Conservation (phyloP, 2,329 filamentous ascomycete genomes). For the Talaromyces sp. region DNA sequence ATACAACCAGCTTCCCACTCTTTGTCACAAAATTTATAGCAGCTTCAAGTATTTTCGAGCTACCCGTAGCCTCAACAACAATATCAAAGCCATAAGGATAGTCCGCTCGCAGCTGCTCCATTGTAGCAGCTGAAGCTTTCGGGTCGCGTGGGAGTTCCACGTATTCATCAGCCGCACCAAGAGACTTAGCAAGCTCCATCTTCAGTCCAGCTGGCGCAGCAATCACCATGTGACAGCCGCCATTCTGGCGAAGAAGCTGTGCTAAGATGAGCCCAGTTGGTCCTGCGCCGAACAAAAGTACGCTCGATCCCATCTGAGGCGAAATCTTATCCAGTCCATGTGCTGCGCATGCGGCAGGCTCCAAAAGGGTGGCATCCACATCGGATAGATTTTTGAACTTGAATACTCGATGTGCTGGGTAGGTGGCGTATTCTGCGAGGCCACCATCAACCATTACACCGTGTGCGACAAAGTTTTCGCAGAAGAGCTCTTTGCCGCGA, state of each 20-base stretch:
- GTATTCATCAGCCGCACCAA: conserved; percentile 54
- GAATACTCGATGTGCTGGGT: conserved; percentile 62
- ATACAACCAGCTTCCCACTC: conserved; percentile 72
- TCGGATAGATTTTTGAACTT: conserved; percentile 68
- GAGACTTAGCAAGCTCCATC: conserved; percentile 64
- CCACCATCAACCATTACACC: conserved; percentile 64
- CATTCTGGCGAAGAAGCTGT: conserved; percentile 66
- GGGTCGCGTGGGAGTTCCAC: conserved; percentile 47
- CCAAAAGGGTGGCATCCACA: conserved; percentile 70
- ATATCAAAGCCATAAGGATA: conserved; percentile 76
- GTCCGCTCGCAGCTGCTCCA: conserved; percentile 62
- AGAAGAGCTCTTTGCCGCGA: conserved; percentile 67
- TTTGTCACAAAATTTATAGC: conserved; percentile 72
- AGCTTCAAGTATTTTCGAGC: conserved; percentile 68
- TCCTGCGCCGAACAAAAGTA: conserved; percentile 70
- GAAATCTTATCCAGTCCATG: conserved; percentile 71
- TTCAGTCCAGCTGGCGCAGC: conserved; percentile 71
- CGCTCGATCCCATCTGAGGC: conserved; percentile 65
- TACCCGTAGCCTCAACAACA: conserved; percentile 71
- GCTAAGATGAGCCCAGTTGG: conserved; percentile 68
- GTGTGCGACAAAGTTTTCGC: conserved; percentile 69
- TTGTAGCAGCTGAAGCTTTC: conserved; percentile 58
- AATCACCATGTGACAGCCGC: conserved; percentile 70
- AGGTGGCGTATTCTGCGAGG: conserved; percentile 70
- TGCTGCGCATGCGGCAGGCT: conserved; percentile 71